Conservation (phyloP, 2,329 filamentous ascomycete species). For the Arachnopeziza araneosa region DNA sequence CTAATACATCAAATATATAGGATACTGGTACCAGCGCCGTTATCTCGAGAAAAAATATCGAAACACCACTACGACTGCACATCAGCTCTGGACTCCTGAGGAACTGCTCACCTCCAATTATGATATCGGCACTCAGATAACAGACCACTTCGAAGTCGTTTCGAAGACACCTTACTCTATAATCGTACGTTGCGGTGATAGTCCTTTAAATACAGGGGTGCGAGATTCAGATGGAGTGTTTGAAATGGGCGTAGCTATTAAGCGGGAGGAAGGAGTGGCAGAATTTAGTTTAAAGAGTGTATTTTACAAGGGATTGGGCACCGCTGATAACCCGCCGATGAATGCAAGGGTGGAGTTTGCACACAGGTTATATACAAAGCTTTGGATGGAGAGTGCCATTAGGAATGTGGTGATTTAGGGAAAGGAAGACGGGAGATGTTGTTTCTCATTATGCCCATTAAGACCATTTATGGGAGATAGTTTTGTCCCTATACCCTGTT, state of each 20-base stretch:
- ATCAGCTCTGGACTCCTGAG: constrained; percentile 55
- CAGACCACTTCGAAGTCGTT: constrained; percentile 68
- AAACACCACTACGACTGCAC: constrained; percentile 44
- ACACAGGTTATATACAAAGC: constrained; percentile 51
- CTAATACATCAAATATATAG: constrained; percentile 13
- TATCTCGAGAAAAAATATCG: constrained; percentile 56
- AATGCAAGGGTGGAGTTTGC: constrained; percentile 41
- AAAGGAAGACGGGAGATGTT: neutral
- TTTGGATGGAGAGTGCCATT: constrained; percentile 48
- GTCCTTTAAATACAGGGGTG: constrained; percentile 50
- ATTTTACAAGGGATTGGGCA: constrained; percentile 51
- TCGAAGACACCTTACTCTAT: constrained; percentile 56
- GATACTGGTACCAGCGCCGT: constrained; percentile 51
- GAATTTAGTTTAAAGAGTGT: constrained; percentile 60
- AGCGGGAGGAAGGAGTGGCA: constrained; percentile 55
- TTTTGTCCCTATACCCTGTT: neutral
- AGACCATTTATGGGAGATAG: neutral
- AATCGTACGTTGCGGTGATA: constrained; percentile 60
- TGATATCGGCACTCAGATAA: constrained; percentile 57
- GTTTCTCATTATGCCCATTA: neutral
- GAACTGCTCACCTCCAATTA: constrained; percentile 53
- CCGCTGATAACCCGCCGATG: constrained; percentile 38
- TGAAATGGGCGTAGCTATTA: constrained; percentile 55
- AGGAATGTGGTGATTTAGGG: constrained; percentile 18
- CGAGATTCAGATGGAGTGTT: constrained; percentile 61